Evolutionary conservation across 176 grass and related monocot genomes (phyloP), one percentile per base, ranked within the genome.

Genomic region (Carex scoparia): DNA sequence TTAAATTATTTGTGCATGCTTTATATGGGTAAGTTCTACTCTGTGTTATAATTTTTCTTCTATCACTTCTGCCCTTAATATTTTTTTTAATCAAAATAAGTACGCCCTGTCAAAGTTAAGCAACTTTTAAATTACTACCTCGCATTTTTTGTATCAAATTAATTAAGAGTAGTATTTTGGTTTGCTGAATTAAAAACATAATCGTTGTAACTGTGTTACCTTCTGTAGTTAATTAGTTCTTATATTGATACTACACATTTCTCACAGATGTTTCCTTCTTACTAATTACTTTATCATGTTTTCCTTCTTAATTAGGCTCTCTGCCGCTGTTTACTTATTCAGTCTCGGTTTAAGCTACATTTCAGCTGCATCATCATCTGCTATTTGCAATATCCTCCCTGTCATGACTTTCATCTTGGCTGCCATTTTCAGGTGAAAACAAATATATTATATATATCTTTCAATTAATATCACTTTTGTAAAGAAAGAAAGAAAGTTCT

Each of bases 401-500:
- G 94, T 97, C 73, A 84, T 92, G 5, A 85, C 85, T 42, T 97
- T 97, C 82, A 81, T 92, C 60, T 76, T 92, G 1, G 94, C 91
- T n/a, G 79, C 90, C 53, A 84, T 88, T 66, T 84, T 97, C 37
- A 86, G 94, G 91, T 96, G 85, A 84, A 33, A 4, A 3, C 59
- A 27, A 10, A 48, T 40, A 40, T 40, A 40, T 40, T 40, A 51
- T 10, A 46, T 49, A 49, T 49, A 49, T 72, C 14, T 19, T 72
- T 19, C 40, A 18, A 23, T 23, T 23, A 23, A 72, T 42, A 72
- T 48, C 33, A 13, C 40, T 37, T 69, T 40, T 13, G 0, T 4
- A 40, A 5, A 40, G 38, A 40, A 37, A 38, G 32, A 18, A 16
- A 40, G 40, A 5, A 13, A 15, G 14, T 68, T 68, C 37, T 19